Conservation (phyloP, 108 stramenopile genomes). For the Halocafeteria seosinensis region DNA sequence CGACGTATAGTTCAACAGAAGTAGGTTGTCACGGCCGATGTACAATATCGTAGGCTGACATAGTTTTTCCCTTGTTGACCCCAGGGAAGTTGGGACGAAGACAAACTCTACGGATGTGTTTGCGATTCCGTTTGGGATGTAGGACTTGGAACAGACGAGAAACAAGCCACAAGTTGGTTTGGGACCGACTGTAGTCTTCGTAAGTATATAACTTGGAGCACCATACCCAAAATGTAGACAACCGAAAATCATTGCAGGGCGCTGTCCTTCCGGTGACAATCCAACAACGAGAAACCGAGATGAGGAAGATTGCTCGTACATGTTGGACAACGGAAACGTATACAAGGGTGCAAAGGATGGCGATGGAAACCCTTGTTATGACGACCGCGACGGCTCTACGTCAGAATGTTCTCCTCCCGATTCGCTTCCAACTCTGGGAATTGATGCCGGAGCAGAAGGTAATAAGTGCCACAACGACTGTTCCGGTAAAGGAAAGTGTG, state of each 20-base stretch:
- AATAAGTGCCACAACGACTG: too few species aligned
- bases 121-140: conserved; percentile 34
- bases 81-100: conserved; percentile 33
- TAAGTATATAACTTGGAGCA: too few species aligned
- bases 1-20: too few species aligned
- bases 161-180: conserved; percentile 30
- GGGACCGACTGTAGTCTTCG: conserved; percentile 39
- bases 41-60: conserved; percentile 25
- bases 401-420: too few species aligned
- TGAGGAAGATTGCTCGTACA: neutral
- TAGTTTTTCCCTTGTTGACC: too few species aligned
- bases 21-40: too few species aligned
- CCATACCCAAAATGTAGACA: too few species aligned
- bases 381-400: too few species aligned
- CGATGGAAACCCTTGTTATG: neutral
- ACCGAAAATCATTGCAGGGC: conserved; percentile 31
- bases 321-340: neutral
- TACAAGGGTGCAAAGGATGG: neutral
- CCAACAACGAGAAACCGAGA: conserved; percentile 18
- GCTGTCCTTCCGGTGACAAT: conserved; percentile 26
- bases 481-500: too few species aligned
- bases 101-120: conserved; percentile 35
- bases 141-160: conserved; percentile 1
- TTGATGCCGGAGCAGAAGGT: too few species aligned
- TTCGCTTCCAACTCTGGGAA: too few species aligned